These are phyloP conservation scores for Sporothrix mexicana DNA, from an alignment of 2,329 filamentous ascomycete genomes.

Conservation along the genomic window DNA sequence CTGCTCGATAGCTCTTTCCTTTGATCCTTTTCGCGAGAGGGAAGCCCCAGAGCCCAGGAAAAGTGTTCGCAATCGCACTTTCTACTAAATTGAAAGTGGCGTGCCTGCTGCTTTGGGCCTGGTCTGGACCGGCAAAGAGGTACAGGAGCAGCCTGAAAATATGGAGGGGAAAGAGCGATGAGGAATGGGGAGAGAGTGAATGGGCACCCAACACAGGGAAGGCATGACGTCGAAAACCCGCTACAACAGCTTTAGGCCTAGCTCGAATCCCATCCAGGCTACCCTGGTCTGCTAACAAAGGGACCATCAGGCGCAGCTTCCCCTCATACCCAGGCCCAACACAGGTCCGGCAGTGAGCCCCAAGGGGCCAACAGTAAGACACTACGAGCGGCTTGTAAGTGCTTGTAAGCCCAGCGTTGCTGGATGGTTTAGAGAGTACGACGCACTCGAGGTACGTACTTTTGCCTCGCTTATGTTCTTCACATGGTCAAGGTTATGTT, in stretches of 20 bases:
- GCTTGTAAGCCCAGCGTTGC: too few relatives aligned
- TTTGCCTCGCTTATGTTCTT: background rate
- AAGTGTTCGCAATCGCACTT: background rate
- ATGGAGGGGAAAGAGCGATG: background rate
- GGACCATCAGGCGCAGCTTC: background rate
- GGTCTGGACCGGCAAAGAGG: constrained; percentile 8
- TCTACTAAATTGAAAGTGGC: constrained; percentile 21
- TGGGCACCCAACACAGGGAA: background rate
- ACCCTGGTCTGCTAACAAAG: constrained; percentile 4
- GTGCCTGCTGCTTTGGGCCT: constrained; percentile 22
- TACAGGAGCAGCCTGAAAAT: background rate
- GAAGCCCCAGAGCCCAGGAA: background rate
- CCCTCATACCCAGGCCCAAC: background rate
- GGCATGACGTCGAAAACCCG: constrained; percentile 30
- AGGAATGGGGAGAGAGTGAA: background rate
- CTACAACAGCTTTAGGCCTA: constrained; percentile 21
- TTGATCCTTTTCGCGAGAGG: constrained; percentile 17
- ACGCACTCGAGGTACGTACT: background rate
- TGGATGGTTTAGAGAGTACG: too few relatives aligned
- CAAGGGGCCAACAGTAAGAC: background rate
- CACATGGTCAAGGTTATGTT: background rate
- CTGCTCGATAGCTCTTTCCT: constrained; percentile 20
- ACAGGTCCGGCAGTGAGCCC: background rate
- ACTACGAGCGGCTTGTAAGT: background rate
- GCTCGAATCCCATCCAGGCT: background rate